Conservation (phyloP, 768 basidiomycete genomes). For the Pleurotus pulmonarius region DNA sequence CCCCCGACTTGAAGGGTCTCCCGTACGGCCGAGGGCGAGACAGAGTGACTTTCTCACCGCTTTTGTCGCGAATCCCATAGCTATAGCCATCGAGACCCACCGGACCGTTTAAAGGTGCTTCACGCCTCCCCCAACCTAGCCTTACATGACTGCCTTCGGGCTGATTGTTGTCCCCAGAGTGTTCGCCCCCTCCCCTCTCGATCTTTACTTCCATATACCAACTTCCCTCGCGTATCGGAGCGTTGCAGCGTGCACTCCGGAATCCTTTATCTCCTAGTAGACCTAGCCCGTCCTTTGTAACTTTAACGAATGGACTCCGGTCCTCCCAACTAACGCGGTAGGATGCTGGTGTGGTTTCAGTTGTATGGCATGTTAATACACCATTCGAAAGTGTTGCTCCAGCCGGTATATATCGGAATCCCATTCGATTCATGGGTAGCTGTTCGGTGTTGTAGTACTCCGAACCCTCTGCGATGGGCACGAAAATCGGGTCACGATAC, state of each 20-base stretch:
- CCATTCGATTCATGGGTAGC: constrained; percentile 69
- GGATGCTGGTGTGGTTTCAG: constrained; percentile 69
- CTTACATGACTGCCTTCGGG: constrained; percentile 79
- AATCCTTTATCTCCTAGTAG: constrained; percentile 86
- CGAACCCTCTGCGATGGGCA: constrained; percentile 52
- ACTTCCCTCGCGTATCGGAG: constrained; percentile 81
- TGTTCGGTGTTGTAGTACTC: constrained; percentile 67
- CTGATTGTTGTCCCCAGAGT: constrained; percentile 39
- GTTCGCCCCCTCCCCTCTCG: constrained; percentile 67
- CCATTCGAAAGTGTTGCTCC: constrained; percentile 63
- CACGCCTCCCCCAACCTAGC: constrained; percentile 88
- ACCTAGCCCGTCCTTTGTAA: constrained; percentile 74
- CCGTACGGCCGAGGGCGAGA: constrained; percentile 83
- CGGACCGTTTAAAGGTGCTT: constrained; percentile 91
- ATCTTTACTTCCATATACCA: constrained; percentile 96
- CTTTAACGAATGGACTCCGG: constrained; percentile 73
- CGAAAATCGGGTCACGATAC: constrained; percentile 70
- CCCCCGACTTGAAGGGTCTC: constrained; percentile 67
- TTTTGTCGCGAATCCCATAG: constrained; percentile 88
- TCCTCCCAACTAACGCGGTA: constrained; percentile 90
- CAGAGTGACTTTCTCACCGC: constrained; percentile 86
- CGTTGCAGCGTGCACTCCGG: constrained; percentile 85
- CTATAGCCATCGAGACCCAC: constrained; percentile 93
- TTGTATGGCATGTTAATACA: constrained; percentile 66
- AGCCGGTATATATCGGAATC: constrained; percentile 78